These are phyloP conservation scores for Exobasidium cylindrosporum DNA, from an alignment of 1,284 basidiomycete species.

Conservation along the genomic window DNA sequence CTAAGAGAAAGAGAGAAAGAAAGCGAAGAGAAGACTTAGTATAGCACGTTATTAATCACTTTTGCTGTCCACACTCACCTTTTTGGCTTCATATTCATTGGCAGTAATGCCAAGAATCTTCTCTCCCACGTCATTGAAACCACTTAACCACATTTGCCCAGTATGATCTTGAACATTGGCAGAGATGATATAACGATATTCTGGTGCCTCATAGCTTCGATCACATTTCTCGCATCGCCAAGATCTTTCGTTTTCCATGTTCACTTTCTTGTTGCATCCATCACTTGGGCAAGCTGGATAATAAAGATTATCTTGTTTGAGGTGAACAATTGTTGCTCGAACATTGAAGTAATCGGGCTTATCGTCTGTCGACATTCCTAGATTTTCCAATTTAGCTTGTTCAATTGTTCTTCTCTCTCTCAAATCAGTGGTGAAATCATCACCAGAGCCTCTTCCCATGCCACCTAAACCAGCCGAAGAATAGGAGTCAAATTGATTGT, in stretches of 20 bases:
- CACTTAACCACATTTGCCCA: slow-evolving; percentile 85
- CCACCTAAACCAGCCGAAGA: slow-evolving; percentile 57
- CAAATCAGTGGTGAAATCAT: slow-evolving; percentile 40
- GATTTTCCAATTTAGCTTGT: slow-evolving; percentile 76
- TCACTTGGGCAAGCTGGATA: slow-evolving; percentile 85
- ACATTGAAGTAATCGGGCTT: slow-evolving; percentile 77
- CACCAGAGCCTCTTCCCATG: slow-evolving; percentile 38
- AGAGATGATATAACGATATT: slow-evolving; percentile 86
- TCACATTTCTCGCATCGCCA: slow-evolving; percentile 97
- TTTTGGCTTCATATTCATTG: slow-evolving; percentile 70
- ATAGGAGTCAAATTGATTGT: slow-evolving; percentile 33
- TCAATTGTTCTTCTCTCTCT: slow-evolving; percentile 64
- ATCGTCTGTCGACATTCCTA: slow-evolving; percentile 69
- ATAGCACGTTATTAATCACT: neutral
- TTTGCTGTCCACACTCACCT: slow-evolving; percentile 58
- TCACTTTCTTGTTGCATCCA: slow-evolving; percentile 88
- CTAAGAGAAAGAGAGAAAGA: slow-evolving; percentile 53
- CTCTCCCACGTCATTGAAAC: slow-evolving; percentile 89
- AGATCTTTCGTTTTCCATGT: slow-evolving; percentile 63
- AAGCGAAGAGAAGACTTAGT: neutral
- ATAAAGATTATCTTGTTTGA: slow-evolving; percentile 79
- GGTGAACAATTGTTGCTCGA: slow-evolving; percentile 81
- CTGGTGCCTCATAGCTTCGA: slow-evolving; percentile 67
- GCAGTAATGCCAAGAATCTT: slow-evolving; percentile 71
- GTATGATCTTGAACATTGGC: slow-evolving; percentile 86